Base-by-base conservation (phyloP, 192 early-diverging fungal species). In the Irineochytrium annulatum region DNA sequence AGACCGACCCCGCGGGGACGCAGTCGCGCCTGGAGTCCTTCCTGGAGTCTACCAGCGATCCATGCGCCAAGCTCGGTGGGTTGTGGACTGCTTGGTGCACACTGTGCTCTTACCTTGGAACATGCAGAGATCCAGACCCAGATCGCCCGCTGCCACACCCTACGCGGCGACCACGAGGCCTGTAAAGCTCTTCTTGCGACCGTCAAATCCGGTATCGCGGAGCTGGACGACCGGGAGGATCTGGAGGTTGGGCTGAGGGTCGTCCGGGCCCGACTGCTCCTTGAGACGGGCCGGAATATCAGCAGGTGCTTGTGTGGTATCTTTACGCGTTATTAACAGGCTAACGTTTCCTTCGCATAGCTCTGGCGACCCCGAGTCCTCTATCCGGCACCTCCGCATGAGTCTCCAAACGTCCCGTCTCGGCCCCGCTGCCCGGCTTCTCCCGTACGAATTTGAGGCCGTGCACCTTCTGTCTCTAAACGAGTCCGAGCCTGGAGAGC, bases 341-440 rank as follows among this genome's bases (percentile, higher is more conserved):
- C n/a, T n/a, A n/a, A n/a, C n/a, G n/a, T n/a, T n/a, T n/a, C n/a
- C n/a, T n/a, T n/a, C n/a, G n/a, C n/a, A n/a, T n/a, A n/a, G n/a
- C n/a, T n/a, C n/a, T n/a, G 46, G 46, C 26, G 46, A 49, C 26
- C 11, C 46, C 24, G 11, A 8, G 5, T 14, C 17, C 11, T 49
- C 46, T 24, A 22, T 49, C 11, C 13, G 46, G 46, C 46, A 8
- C 11, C 26, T 49, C 46, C 46, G 46, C 46, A 49, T 49, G 46
- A 6, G 17, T 6, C 5, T 49, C 17, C 46, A 49, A 24, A 49
- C 46, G 8, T 8, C 46, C 46, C 13, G 46, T 14, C 46, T 49
- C 24, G 46, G 46, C 13, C 46, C 46, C 11, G 24, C 13, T 14
- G 46, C 13, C 26, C 46, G 46, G 11, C 24, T 49, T 14, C 13